phyloP scores from a whole-genome alignment of 2,329 filamentous ascomycete species.

The Macrophomina tecta region DNA sequence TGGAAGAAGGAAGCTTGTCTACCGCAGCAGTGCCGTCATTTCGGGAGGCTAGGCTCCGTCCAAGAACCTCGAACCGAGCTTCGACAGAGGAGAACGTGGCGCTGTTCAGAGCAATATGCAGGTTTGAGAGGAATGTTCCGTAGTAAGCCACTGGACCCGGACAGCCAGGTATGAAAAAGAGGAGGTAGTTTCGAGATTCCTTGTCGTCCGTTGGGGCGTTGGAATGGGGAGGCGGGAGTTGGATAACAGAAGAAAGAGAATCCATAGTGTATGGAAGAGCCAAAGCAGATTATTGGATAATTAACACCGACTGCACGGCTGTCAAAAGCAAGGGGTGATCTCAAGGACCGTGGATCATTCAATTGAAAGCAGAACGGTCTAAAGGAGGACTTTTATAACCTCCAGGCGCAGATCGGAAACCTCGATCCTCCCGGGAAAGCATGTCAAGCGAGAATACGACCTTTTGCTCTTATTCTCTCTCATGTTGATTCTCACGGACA shows the following conservation, averaged over 20 bases:
- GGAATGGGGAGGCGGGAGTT: background rate
- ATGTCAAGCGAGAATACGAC: background rate
- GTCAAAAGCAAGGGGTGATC: too few species aligned
- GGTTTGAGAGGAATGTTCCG: conserved; percentile 64
- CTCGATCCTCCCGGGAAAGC: too few species aligned
- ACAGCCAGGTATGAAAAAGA: conserved; percentile 79
- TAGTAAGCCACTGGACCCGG: conserved; percentile 81
- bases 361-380: too few species aligned
- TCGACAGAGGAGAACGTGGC: background rate
- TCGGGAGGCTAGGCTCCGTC: conserved; percentile 49
- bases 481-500: background rate
- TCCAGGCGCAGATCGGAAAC: too few species aligned
- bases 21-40: conserved; percentile 34
- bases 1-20: background rate
- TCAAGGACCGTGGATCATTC: too few species aligned
- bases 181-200: conserved; percentile 49
- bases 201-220: background rate
- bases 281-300: too few species aligned
- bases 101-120: conserved; percentile 53
- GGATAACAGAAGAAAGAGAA: background rate
- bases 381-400: too few species aligned
- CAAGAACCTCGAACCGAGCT: conserved; percentile 44
- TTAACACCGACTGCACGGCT: too few species aligned
- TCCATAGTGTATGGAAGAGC: too few species aligned
- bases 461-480: background rate